Base-by-base conservation (phyloP, 2,329 filamentous ascomycete species). In the Curvularia lunata region DNA sequence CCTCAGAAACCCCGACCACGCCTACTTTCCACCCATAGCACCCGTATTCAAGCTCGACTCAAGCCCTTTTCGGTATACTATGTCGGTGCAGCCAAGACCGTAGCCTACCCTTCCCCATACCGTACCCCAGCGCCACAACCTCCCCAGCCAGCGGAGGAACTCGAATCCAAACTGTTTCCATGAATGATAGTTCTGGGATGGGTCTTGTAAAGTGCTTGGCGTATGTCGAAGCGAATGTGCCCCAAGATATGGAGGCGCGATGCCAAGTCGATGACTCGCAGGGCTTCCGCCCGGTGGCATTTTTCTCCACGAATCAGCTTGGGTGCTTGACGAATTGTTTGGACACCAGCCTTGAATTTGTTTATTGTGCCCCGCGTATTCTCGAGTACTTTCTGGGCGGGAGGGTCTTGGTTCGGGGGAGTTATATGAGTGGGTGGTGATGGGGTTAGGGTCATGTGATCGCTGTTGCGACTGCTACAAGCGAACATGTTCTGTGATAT, bases 281-380 rank as follows among this genome's bases (percentile, higher is more conserved):
- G 54, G 46, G 16, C 34, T 40, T 23, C 25, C 32, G 41, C 12
- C 27, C 54, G 54, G 54, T 13, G 43, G 21, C 23, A 42, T 13
- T 48, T 55, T 63, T 62, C 48, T 61, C 63, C 61, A 63, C 63
- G 58, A 63, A 65, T 65, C 28, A 43, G 19, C 37, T 40, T 10
- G 41, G 37, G 13, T 37, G 46, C 59, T 59, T 59, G 53, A 40
- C 50, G 18, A 30, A 32, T 19, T 42, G 48, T 34, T 48, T 9
- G 1, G 3, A n/a, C 28, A 48, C 42, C 54, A 56, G 37, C 34
- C n/a, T 50, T 18, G 19, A 41, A 21, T 25, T 19, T 55, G 42
- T 18, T 32, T 46, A 34, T 28, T 19, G 16, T n/a, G 19, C 50
- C 50, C 52, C 52, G 47, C 46, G 25, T 40, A 41, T 48, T 18